Evolutionary conservation across 768 basidiomycete genomes (phyloP).

Genomic region (Terana coerulea): DNA sequence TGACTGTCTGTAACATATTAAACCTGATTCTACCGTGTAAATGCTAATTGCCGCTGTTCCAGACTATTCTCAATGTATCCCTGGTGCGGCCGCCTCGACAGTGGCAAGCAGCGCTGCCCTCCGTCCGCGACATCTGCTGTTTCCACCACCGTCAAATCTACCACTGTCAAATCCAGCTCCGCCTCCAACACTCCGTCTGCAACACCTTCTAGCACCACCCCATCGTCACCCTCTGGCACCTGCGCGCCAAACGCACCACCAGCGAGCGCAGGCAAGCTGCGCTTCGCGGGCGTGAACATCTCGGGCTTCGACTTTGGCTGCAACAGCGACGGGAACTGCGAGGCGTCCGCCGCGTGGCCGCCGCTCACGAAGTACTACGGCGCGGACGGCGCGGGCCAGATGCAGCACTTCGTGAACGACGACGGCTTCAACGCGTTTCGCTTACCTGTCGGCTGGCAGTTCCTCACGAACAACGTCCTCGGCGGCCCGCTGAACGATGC

Average conservation of each 20-base stretch:
- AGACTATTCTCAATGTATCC: slow-evolving; percentile 35
- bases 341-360: slow-evolving; percentile 35
- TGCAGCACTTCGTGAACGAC: slow-evolving; percentile 54
- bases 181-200: slow-evolving; percentile 11
- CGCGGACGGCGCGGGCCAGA: slow-evolving; percentile 49
- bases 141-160: slow-evolving; percentile 19
- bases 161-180: slow-evolving; percentile 16
- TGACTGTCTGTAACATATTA: slow-evolving; percentile 24
- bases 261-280: slow-evolving; percentile 23
- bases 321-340: slow-evolving; percentile 40
- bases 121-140: slow-evolving; percentile 8
- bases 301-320: slow-evolving; percentile 56
- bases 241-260: slow-evolving; percentile 6
- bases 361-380: slow-evolving; percentile 43
- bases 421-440: slow-evolving; percentile 58
- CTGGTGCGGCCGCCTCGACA: slow-evolving; percentile 25
- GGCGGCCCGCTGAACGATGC: slow-evolving; percentile 38
- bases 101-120: slow-evolving; percentile 15
- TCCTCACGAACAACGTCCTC: slow-evolving; percentile 35
- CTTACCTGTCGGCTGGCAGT: slow-evolving; percentile 61
- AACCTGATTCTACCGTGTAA: neutral
- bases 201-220: slow-evolving; percentile 22
- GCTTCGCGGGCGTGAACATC: slow-evolving; percentile 47
- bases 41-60: neutral
- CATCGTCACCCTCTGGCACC: slow-evolving; percentile 18